These are phyloP conservation scores for Citrus reticulata DNA, from an alignment of 345 rosid genomes.

Conservation along the genomic window DNA sequence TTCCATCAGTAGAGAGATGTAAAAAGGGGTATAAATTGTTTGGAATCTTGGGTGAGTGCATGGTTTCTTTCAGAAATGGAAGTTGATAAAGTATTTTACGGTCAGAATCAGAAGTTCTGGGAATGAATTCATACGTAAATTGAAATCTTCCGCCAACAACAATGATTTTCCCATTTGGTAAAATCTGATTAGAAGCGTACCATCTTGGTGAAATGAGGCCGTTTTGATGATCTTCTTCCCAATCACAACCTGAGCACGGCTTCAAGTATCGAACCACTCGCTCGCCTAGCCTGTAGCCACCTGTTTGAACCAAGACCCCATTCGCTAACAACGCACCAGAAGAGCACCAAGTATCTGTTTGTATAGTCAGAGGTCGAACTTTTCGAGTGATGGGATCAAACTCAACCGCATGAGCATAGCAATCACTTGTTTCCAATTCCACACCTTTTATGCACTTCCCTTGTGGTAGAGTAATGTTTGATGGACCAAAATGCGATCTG, in stretches of 20 bases:
- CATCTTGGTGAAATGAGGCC: constrained; percentile 26
- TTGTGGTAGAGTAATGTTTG: constrained; percentile 19
- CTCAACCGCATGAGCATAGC: constrained; percentile 30
- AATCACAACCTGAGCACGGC: constrained; percentile 22
- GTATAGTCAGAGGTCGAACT: constrained; percentile 23
- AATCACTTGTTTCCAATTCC: background rate
- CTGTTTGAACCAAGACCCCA: constrained; percentile 35
- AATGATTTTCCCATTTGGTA: constrained; percentile 32
- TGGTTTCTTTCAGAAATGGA: constrained; percentile 31
- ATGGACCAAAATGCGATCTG: constrained; percentile 18
- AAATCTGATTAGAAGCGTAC: constrained; percentile 36
- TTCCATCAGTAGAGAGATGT: constrained; percentile 40
- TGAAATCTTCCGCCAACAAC: constrained; percentile 31
- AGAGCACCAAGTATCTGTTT: constrained; percentile 33
- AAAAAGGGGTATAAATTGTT: constrained; percentile 53
- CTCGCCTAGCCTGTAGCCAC: constrained; percentile 23
- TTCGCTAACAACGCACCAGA: constrained; percentile 21
- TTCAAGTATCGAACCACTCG: constrained; percentile 20
- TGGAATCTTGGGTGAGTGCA: constrained; percentile 18
- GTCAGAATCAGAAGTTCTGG: constrained; percentile 16
- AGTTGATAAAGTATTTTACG: constrained; percentile 3
- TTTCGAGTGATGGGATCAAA: constrained; percentile 2
- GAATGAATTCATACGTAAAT: constrained; percentile 18
- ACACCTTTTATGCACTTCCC: constrained; percentile 15
- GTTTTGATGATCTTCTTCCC: constrained; percentile 10